Evolutionary conservation across 768 basidiomycete genomes (phyloP), one percentile per base, ranked within the genome.

Genomic region (Suillus fuscotomentosus): DNA sequence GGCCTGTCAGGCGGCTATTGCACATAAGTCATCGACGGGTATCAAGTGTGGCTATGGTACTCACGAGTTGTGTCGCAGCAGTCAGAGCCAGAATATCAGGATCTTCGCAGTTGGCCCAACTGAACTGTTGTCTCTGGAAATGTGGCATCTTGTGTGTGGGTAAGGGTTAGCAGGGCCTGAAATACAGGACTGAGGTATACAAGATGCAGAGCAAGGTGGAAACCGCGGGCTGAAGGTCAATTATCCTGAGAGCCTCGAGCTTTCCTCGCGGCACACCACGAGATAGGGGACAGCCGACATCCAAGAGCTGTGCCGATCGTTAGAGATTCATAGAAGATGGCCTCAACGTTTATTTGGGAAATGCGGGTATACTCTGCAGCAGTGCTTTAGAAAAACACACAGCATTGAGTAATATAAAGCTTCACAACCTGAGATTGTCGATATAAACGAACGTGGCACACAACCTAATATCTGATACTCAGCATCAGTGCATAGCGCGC

Each of bases 1-100:
- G 57, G 9, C 24, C 57, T 59, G 57, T 59, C 57, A 2, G 57
- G 22, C 4, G 57, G 57, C 57, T 59, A 38, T 59, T 42, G 57
- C 41, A 17, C 57, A 42, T 59, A 59, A 42, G 42, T 42, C 27
- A 59, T 59, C 27, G 39, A 42, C 24, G 57, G 41, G 57, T 42
- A 20, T 42, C 41, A 42, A 13, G 17, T 20, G 24, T 59, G 41
- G 38, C 39, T 59, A 59, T 39, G 24, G 41, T 43, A 39, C 57
- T 59, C 57, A 59, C 57, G 57, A 59, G 57, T 6, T 59, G 57
- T 31, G 57, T 59, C 57, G 57, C 57, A 59, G 57, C 57, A 42
- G 57, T 42, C 57, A 59, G 57, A 42, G 57, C 57, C 27, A 59
- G 57, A 27, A 59, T 11, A 27, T 59, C 57, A 59, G 57, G 57